phyloP scores from a whole-genome alignment of 495 filamentous ascomycete genomes.

The Aspergillus ellipticus region DNA sequence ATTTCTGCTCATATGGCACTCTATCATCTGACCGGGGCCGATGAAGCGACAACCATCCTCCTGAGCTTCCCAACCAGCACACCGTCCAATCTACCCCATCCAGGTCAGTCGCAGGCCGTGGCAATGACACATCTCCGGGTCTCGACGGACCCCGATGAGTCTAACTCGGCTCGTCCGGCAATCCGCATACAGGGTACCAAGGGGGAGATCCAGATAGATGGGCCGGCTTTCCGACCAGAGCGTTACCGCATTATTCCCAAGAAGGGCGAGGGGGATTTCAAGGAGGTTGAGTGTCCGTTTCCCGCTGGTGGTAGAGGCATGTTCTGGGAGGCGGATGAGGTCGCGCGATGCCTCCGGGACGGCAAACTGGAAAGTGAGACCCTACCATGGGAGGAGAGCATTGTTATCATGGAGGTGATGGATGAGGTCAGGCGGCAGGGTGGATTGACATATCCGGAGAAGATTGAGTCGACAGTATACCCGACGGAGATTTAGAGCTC shows the following conservation, averaged over 20 bases:
- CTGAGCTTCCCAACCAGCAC: constrained; percentile 69
- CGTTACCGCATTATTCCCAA: constrained; percentile 56
- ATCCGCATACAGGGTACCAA: constrained; percentile 80
- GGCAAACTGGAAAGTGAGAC: constrained; percentile 73
- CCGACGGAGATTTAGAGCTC: constrained; percentile 37
- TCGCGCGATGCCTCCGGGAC: constrained; percentile 76
- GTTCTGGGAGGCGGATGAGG: constrained; percentile 96
- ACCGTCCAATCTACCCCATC: constrained; percentile 33
- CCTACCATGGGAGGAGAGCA: constrained; percentile 75
- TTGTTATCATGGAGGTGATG: constrained; percentile 93
- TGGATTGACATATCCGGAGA: constrained; percentile 72
- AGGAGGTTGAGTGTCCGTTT: constrained; percentile 61
- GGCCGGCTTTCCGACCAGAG: constrained; percentile 67
- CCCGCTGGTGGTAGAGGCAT: constrained; percentile 74
- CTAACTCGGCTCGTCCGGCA: constrained; percentile 59
- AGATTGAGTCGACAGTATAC: constrained; percentile 76
- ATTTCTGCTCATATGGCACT: constrained; percentile 64
- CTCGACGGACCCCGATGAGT: constrained; percentile 59
- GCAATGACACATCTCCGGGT: constrained; percentile 74
- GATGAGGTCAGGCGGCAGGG: constrained; percentile 79
- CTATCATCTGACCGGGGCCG: constrained; percentile 74
- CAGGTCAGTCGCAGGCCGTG: constrained; percentile 59
- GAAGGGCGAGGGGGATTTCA: constrained; percentile 41
- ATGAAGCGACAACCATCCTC: constrained; percentile 78
- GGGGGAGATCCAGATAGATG: constrained; percentile 82